Percentiles rank a stretch among this genome's conserved stretches.
Conservation (phyloP, 208 protist genomes). For the Leishmania aethiopica region DNA sequence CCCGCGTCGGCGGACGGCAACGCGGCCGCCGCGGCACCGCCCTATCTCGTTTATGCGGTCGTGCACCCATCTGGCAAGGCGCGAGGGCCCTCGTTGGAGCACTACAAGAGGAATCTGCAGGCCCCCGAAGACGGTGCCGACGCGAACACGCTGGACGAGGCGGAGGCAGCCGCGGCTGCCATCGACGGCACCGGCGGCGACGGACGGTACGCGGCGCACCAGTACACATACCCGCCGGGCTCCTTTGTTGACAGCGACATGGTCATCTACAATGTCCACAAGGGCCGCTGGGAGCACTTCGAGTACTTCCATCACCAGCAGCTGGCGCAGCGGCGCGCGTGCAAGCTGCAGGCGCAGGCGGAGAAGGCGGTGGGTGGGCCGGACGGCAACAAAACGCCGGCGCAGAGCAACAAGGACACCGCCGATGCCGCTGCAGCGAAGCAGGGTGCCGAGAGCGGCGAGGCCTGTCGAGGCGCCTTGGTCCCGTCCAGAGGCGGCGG, state of each 20-base stretch:
- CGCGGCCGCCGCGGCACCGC: slow-evolving; percentile 1
- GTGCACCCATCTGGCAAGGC: slow-evolving; percentile 33
- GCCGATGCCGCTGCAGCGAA: neutral
- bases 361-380: neutral
- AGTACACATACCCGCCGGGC: slow-evolving; percentile 40
- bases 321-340: slow-evolving; percentile 18
- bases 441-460: neutral
- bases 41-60: slow-evolving; percentile 34
- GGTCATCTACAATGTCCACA: slow-evolving; percentile 47
- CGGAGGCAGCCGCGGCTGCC: neutral
- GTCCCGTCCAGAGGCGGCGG: neutral
- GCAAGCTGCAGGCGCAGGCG: neutral
- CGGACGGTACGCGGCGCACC: slow-evolving; percentile 21
- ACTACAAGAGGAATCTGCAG: slow-evolving; percentile 30
- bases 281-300: slow-evolving; percentile 47
- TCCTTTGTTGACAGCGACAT: slow-evolving; percentile 63
- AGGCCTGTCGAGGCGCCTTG: neutral
- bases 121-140: slow-evolving; percentile 7
- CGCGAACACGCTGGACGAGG: slow-evolving; percentile 7
- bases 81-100: slow-evolving; percentile 32
- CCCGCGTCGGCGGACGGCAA: neutral
- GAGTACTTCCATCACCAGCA: slow-evolving; percentile 36
- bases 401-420: neutral
- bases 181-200: neutral
- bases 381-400: neutral